Conservation (phyloP, 1,284 basidiomycete genomes). For the Rhizopogon parksii region DNA sequence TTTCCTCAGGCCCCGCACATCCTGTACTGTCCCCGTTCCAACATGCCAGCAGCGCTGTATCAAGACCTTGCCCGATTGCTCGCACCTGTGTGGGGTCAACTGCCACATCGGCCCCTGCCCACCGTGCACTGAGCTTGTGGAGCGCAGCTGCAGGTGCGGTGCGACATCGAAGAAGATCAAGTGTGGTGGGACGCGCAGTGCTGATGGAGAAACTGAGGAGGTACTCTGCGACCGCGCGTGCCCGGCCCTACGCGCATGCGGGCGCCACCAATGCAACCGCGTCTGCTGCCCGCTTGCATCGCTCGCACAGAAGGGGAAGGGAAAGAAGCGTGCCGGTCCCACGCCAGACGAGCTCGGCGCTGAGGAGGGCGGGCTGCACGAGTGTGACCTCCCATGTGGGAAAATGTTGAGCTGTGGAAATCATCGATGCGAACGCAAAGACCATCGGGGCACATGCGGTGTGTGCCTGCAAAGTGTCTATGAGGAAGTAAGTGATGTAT, state of each 20-base stretch:
- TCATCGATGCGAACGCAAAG: slow-evolving; percentile 68
- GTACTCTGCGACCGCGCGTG: slow-evolving; percentile 77
- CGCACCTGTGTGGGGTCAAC: slow-evolving; percentile 55
- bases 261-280: slow-evolving; percentile 75
- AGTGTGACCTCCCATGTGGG: slow-evolving; percentile 74
- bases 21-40: slow-evolving; percentile 72
- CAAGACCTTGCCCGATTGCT: slow-evolving; percentile 57
- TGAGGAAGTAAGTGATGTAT: slow-evolving; percentile 60
- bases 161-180: slow-evolving; percentile 46
- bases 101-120: slow-evolving; percentile 68
- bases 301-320: slow-evolving; percentile 52
- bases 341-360: slow-evolving; percentile 34
- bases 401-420: slow-evolving; percentile 69
- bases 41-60: slow-evolving; percentile 67
- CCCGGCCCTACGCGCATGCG: slow-evolving; percentile 67
- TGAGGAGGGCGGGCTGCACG: slow-evolving; percentile 62
- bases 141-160: slow-evolving; percentile 77
- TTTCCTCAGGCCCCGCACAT: slow-evolving; percentile 40
- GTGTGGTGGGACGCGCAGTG: slow-evolving; percentile 35
- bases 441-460: slow-evolving; percentile 77
- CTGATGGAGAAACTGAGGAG: slow-evolving; percentile 35
- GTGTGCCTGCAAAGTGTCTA: slow-evolving; percentile 82
- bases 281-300: slow-evolving; percentile 83
- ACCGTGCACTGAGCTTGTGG: slow-evolving; percentile 62
- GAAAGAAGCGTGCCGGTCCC: slow-evolving; percentile 47